phyloP scores from a whole-genome alignment of 805 yeast genomes.

The Ogataea corticis region DNA sequence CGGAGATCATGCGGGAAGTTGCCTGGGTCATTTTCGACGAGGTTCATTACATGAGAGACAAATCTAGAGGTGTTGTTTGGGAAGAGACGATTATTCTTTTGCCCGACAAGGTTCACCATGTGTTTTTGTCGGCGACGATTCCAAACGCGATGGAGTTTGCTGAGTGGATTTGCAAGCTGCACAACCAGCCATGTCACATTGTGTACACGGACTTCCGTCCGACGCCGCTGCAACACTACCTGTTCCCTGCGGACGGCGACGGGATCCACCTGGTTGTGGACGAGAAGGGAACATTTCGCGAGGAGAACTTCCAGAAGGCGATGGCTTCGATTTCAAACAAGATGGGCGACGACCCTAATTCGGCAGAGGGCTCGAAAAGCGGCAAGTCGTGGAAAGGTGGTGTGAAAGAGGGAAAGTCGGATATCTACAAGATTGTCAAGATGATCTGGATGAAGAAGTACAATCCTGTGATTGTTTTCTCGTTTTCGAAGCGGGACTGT shows the following conservation, averaged over 20 bases:
- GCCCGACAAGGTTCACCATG: constrained; percentile 95
- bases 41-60: constrained; percentile 97
- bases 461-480: constrained; percentile 97
- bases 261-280: constrained; percentile 98
- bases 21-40: constrained; percentile 99
- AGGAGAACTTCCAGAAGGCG: constrained; percentile 97
- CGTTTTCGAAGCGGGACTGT: constrained; percentile 97
- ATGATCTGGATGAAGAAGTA: constrained; percentile 97
- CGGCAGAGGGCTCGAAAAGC: constrained; percentile 50
- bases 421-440: constrained; percentile 92
- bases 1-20: constrained; percentile 97
- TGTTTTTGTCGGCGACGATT: constrained; percentile 91
- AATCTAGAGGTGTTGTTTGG: constrained; percentile 99
- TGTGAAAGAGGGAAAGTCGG: constrained; percentile 61
- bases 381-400: constrained; percentile 89
- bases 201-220: constrained; percentile 99
- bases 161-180: constrained; percentile 96
- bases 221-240: constrained; percentile 95
- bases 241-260: constrained; percentile 98
- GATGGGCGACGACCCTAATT: constrained; percentile 79
- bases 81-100: constrained; percentile 95
- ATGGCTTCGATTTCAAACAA: constrained; percentile 89
- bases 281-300: constrained; percentile 93
- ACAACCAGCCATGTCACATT: constrained; percentile 95
- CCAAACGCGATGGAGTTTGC: constrained; percentile 99